Base-by-base conservation (phyloP, 495 filamentous ascomycete species). In the Amorphotheca resinae region DNA sequence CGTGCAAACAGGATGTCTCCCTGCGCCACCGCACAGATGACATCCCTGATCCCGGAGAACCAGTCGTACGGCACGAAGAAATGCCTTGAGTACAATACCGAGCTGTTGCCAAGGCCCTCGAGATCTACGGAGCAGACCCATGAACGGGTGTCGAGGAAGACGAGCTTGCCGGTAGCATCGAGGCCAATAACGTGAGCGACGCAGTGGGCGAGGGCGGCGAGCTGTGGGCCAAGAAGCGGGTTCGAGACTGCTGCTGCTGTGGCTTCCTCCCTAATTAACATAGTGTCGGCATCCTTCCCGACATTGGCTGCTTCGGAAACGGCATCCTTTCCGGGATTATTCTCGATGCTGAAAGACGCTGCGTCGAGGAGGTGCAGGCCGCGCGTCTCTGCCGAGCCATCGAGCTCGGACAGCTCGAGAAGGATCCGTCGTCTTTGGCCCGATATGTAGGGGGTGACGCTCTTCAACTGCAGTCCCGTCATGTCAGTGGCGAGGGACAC, bases 101-200 rank as follows among this genome's bases (percentile, higher is more conserved):
- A 41, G 21, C 23, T 34, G 33, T 16, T 25, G 18, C 23, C 35
- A 22, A 32, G 21, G 14, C 33, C 39, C 17, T 43, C 37, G 18
- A 54, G 43, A 48, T 52, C 52, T 11, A 28, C 40, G 15, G 54
- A 57, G 38, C 55, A 59, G 22, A 61, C 50, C 58, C 56, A 61
- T 7, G 51, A 57, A 9, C 46, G 25, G 5, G 16, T 39, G 40
- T 60, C 45, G 21, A 60, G 53, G 51, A 60, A 59, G 21, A 60
- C 26, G 34, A 60, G 50, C 41, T 50, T 53, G 3, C 34, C 28
- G 17, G 40, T 33, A 15, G 45, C 48, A 41, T 41, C 32, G 22
- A 55, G 25, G 12, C 49, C 53, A 31, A 54, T 50, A 42, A 60
- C 30, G 34, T 55, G 50, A 41, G 45, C 32, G 28, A 55, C 44